These are phyloP conservation scores for Mimosa bimucronata DNA, from an alignment of 306 rosid species.

Conservation along the genomic window DNA sequence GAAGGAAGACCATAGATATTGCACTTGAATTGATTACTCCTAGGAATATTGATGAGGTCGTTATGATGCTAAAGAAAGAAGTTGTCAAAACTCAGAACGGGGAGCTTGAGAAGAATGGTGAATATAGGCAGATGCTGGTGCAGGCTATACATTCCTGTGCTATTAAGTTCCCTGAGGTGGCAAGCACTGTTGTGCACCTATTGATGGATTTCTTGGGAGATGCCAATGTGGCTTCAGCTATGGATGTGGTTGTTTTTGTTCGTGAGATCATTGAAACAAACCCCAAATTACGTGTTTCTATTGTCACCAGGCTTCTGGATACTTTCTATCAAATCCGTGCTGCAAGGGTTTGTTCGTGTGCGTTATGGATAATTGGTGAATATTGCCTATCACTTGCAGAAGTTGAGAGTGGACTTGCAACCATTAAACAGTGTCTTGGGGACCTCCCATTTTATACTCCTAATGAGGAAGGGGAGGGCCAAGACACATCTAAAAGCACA, in stretches of 20 bases:
- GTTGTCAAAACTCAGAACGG: conserved; percentile 87
- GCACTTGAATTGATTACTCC: conserved; percentile 82
- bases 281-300: conserved; percentile 86
- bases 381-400: conserved; percentile 67
- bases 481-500: conserved; percentile 57
- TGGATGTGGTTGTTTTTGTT: conserved; percentile 84
- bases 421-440: conserved; percentile 65
- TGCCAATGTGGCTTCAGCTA: conserved; percentile 74
- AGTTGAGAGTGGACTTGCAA: conserved; percentile 60
- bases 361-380: conserved; percentile 74
- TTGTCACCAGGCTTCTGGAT: conserved; percentile 82
- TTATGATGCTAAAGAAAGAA: conserved; percentile 92
- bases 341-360: conserved; percentile 63
- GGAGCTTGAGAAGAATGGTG: conserved; percentile 93
- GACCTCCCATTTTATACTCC: conserved; percentile 67
- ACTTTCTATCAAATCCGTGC: conserved; percentile 90
- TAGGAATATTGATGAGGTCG: conserved; percentile 84
- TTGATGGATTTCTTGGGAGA: conserved; percentile 98
- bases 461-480: conserved; percentile 62
- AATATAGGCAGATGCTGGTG: conserved; percentile 89
- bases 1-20: conserved; percentile 89
- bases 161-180: conserved; percentile 92
- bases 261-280: conserved; percentile 96
- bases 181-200: conserved; percentile 92
- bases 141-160: conserved; percentile 94